Base-by-base conservation (phyloP, 768 basidiomycete genomes). In the Macrocybe gigantea region DNA sequence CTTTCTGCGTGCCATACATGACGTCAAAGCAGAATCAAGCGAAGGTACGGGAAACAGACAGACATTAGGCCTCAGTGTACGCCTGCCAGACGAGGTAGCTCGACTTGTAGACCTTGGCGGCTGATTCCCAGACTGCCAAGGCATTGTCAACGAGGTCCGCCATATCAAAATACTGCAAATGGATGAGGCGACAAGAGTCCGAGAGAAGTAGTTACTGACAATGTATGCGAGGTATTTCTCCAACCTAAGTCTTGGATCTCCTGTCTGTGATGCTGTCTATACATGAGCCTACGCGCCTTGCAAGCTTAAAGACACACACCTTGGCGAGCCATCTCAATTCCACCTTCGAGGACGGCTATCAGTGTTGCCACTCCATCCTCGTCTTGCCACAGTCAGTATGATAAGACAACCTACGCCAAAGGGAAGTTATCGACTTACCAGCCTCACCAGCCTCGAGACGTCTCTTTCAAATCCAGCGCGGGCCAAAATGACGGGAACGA, bases 171-270 rank as follows among this genome's bases (percentile, higher is more conserved):
- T 84, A 82, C 82, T 84, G 49, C 14, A 14, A 15, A 8, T 15
- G 6, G 12, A 49, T 38, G 36, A 47, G 33, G 33, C 33, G 41
- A 36, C 36, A 14, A 44, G 10, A 31, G 34, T 8, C 31, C 10
- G 15, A 33, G 30, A n/a, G 2, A 36, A 29, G 30, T 33, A 32
- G 41, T 10, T 5, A 74, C 88, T 53, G 59, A 95, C 94, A 42
- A 89, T 68, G 40, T 79, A 76, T 36, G 84, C 75, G 12, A 94
- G 71, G 60, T 83, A 91, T 56, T 87, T 93, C 62, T 99, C 94
- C 31, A 97, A 66, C 41, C 87, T 79, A 42, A 90, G 68, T 38
- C 81, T 78, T 2, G 83, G 70, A 64, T 97, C 95, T 2, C 92
- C 91, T 3, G 68, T 61, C 50, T 77, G 74, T 0, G 79, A 78